Evolutionary conservation across 345 rosid species (phyloP), one percentile per base, ranked within the genome.

Genomic region (Carallia pectinifolia): DNA sequence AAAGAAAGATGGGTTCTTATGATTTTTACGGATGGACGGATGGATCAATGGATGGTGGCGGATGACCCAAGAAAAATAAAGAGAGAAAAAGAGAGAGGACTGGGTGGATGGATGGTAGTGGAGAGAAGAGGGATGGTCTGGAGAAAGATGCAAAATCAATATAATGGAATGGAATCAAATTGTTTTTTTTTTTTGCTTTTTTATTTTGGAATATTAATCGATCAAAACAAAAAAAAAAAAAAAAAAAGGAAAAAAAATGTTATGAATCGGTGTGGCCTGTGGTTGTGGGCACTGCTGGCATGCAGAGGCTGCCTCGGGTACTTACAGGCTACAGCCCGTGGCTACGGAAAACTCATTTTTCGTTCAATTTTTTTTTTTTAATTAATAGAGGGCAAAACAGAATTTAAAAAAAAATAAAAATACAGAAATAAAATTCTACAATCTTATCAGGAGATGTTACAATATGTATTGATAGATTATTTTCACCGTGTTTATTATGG

Each of bases 201-300:
- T 37, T 29, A 23, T 23, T 23, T 23, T 23, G 23, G 66, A 65
- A 58, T 70, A 60, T 40, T 36, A 59, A 13, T 63, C 15, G 7
- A 7, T 27, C 4, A 7, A 54, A 54, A 54, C 8, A 54, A 29
- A 7, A 17, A 18, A 70, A 33, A 16, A 53, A 16, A 4, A 53
- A 27, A 4, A 38, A 77, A 62, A 66, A 5, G 0, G 33, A 59
- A 53, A 61, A 12, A 47, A 33, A 23, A 56, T 53, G 59, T 67
- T 60, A 61, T 54, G 65, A 65, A 68, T 62, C 73, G 67, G 75
- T 58, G 55, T 10, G 16, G 34, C 13, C 39, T 47, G 58, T 27
- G 19, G 34, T 3, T n/a, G 3, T 27, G 50, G 68, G 18, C 10
- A 30, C 53, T 65, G 33, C 34, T 40, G 37, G 29, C 64, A 39